These are phyloP conservation scores for Withania somnifera DNA, from an alignment of 305 asterid genomes.

Conservation along the genomic window DNA sequence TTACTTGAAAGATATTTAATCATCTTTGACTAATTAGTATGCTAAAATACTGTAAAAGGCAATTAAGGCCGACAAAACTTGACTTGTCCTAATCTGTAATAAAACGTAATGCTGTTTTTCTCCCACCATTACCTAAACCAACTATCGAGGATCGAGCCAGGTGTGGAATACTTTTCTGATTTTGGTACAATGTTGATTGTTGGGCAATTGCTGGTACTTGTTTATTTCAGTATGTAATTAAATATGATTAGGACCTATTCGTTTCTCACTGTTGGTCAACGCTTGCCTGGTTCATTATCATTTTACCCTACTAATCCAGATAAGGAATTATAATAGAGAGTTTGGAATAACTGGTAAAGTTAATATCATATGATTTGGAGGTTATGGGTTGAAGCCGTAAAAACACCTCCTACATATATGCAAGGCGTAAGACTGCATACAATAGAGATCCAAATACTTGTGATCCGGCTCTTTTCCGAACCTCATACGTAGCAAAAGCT, in stretches of 20 bases:
- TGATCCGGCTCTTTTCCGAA: no score
- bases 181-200: background rate
- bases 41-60: background rate
- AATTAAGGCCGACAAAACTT: background rate
- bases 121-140: slow-evolving; percentile 1
- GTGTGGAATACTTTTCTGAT: background rate
- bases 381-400: no score
- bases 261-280: slow-evolving; percentile 3
- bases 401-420: no score
- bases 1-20: background rate
- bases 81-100: background rate
- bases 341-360: no score
- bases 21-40: background rate
- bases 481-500: no score
- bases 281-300: slow-evolving; percentile 17
- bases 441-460: no score
- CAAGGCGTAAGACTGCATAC: no score
- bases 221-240: background rate
- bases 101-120: background rate
- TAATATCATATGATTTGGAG: no score
- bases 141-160: background rate
- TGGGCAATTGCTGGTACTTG: background rate
- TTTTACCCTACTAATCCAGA: background rate
- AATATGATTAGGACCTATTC: background rate
- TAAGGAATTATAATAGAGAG: background rate